Percentiles rank a stretch among this genome's conserved stretches.
Conservation (phyloP, 2,329 filamentous ascomycete genomes). For the Aaosphaeria arxii region DNA sequence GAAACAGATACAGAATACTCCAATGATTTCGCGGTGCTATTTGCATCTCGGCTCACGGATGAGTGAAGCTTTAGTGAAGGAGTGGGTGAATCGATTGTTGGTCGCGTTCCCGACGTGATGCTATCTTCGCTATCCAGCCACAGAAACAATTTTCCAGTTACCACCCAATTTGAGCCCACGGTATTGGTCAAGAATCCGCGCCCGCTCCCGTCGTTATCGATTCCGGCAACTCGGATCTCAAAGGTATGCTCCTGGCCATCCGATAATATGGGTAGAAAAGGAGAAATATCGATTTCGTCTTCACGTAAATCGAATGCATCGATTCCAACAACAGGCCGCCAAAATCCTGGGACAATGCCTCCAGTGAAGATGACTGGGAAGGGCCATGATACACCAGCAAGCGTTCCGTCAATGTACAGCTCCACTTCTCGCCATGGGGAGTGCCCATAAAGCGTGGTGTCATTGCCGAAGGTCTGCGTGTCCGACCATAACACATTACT, state of each 20-base stretch:
- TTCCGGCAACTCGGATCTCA: constrained; percentile 63
- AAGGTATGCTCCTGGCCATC: constrained; percentile 66
- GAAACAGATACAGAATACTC: constrained; percentile 57
- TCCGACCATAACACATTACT: constrained; percentile 68
- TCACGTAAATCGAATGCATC: constrained; percentile 77
- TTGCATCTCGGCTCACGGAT: constrained; percentile 42
- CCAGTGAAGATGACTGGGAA: constrained; percentile 82
- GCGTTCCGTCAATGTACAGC: constrained; percentile 66
- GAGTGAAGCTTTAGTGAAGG: constrained; percentile 55
- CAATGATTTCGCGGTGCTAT: constrained; percentile 59
- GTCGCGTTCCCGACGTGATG: constrained; percentile 51
- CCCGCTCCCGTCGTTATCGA: constrained; percentile 56
- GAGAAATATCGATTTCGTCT: constrained; percentile 78
- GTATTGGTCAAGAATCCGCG: constrained; percentile 50
- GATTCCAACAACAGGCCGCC: constrained; percentile 74
- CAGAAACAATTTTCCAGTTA: constrained; percentile 78
- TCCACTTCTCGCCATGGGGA: constrained; percentile 78
- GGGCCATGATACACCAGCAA: constrained; percentile 77
- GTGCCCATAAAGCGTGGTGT: constrained; percentile 61
- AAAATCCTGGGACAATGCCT: constrained; percentile 71
- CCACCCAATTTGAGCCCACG: constrained; percentile 68
- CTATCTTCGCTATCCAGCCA: constrained; percentile 59
- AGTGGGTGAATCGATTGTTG: constrained; percentile 31
- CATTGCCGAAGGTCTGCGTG: constrained; percentile 56
- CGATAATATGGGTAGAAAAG: constrained; percentile 68